Evolutionary conservation across 768 basidiomycete species (phyloP).

Genomic region (Sporobolomyces roseus): DNA sequence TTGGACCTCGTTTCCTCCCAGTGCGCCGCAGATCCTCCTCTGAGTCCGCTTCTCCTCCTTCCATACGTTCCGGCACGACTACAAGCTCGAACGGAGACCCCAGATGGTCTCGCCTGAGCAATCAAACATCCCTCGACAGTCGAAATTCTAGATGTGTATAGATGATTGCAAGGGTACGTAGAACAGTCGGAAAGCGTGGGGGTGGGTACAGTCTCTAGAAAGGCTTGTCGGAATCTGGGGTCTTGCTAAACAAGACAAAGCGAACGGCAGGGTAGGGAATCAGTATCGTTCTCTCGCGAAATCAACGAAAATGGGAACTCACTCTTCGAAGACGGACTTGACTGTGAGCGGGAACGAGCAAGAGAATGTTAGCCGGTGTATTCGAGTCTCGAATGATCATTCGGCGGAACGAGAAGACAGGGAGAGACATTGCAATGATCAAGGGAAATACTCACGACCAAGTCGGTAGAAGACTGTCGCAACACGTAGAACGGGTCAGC

Average conservation of each 20-base stretch:
- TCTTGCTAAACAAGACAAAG: background rate
- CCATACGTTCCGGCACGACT: too few species aligned
- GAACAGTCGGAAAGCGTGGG: background rate
- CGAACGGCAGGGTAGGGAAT: background rate
- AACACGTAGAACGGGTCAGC: background rate
- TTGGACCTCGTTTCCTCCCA: too few species aligned
- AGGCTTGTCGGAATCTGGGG: conserved; percentile 27
- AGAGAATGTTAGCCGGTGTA: background rate
- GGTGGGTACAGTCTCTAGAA: background rate
- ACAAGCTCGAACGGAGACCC: too few species aligned
- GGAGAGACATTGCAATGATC: too few species aligned
- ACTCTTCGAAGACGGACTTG: conserved; percentile 24
- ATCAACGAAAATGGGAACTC: conserved; percentile 1
- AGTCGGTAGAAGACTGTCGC: conserved; percentile 8
- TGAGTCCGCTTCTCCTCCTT: too few species aligned
- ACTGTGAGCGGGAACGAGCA: background rate
- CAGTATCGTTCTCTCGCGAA: too few species aligned
- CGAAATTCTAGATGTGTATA: too few species aligned
- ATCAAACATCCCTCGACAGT: too few species aligned
- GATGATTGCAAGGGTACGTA: background rate
- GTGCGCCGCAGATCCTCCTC: too few species aligned
- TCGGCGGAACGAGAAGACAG: too few species aligned
- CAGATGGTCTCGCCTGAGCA: too few species aligned
- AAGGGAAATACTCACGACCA: background rate
- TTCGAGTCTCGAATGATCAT: too few species aligned